A percentile compares a stretch with the other conserved stretches of the same genome.
Conservation (phyloP, 768 basidiomycete species). For the Cubamyces lactineus region DNA sequence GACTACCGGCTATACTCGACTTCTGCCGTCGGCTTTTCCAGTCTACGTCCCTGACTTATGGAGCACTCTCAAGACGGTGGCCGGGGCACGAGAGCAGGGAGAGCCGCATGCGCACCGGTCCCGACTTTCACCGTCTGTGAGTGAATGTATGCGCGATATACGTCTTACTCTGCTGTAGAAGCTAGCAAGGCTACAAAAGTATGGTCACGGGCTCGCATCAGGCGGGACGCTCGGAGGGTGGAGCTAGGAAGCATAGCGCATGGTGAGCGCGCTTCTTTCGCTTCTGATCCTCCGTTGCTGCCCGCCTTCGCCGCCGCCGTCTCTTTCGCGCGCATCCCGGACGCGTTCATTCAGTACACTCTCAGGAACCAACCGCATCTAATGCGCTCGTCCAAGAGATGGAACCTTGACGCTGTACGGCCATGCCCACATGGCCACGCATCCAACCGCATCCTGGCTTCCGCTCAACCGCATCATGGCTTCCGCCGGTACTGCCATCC, state of each 20-base stretch:
- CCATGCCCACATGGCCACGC: background rate
- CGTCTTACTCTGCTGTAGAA: background rate
- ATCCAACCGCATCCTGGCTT: background rate
- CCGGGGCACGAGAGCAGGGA: background rate
- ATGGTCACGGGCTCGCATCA: slow-evolving; percentile 19
- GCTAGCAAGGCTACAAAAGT: background rate
- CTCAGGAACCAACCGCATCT: background rate
- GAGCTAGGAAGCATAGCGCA: slow-evolving; percentile 4
- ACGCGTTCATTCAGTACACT: background rate
- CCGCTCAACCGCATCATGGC: too few relatives aligned
- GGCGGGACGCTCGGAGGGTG: background rate
- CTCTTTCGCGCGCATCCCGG: background rate
- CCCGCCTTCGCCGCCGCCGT: background rate
- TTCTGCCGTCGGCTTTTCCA: background rate
- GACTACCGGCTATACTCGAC: background rate
- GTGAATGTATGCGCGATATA: background rate
- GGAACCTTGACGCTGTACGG: background rate
- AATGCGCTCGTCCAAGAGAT: too few relatives aligned
- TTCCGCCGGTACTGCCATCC: too few relatives aligned
- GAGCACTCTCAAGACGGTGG: background rate
- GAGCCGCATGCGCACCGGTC: background rate
- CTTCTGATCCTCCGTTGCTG: slow-evolving; percentile 19
- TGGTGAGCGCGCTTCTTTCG: slow-evolving; percentile 11
- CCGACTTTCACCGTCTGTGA: background rate
- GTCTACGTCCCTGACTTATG: background rate